These are phyloP conservation scores for Daldinia grandis DNA, from an alignment of 495 filamentous ascomycete species.

Conservation along the genomic window DNA sequence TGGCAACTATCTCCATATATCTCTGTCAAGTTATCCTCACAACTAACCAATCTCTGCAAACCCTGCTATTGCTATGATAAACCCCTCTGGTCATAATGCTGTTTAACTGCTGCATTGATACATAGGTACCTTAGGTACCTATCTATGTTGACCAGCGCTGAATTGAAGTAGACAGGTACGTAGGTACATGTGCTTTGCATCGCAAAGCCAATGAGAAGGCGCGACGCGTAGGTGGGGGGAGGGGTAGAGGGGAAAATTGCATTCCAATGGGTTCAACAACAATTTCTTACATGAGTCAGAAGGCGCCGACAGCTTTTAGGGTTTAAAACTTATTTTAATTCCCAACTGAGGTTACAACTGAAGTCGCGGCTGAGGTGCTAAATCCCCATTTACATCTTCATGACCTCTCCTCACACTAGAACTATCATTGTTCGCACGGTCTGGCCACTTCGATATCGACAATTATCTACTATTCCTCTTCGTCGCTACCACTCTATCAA, in stretches of 20 bases:
- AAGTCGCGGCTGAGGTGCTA: background rate
- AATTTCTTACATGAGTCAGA: conserved; percentile 32
- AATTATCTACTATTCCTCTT: conserved; percentile 20
- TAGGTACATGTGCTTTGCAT: background rate
- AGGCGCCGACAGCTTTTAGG: background rate
- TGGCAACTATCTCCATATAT: too few species aligned
- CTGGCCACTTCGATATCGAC: background rate
- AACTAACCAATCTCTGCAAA: too few species aligned
- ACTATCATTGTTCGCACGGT: conserved; percentile 15
- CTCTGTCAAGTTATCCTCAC: too few species aligned
- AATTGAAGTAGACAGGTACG: too few species aligned
- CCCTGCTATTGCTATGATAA: too few species aligned
- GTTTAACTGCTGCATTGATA: too few species aligned
- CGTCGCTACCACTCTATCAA: conserved; percentile 6
- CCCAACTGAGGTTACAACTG: background rate
- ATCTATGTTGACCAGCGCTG: too few species aligned
- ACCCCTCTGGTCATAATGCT: too few species aligned
- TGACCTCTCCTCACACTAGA: conserved; percentile 18
- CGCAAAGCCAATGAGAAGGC: conserved; percentile 25
- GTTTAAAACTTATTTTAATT: background rate
- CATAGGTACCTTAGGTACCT: background rate
- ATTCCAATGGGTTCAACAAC: conserved; percentile 23
- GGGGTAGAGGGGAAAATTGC: conserved; percentile 36
- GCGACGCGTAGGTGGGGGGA: conserved; percentile 16
- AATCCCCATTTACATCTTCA: conserved; percentile 11